Base-by-base conservation (phyloP, 139 green algal genomes). In the Ettlia oleoabundans region DNA sequence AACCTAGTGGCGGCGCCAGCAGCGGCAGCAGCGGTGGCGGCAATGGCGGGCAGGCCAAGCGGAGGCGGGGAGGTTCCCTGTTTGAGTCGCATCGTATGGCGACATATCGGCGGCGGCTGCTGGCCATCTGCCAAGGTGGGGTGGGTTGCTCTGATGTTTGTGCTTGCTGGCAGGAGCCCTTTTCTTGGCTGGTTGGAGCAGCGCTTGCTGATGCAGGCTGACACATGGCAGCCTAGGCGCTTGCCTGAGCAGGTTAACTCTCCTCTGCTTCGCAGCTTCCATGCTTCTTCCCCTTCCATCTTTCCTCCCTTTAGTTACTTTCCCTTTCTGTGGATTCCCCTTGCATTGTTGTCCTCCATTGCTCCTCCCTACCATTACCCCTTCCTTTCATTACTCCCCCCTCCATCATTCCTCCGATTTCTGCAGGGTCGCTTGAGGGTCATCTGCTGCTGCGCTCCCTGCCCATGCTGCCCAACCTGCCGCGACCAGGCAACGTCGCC, bases 41-140 rank as follows among this genome's bases (percentile, higher is more conserved):
- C 37, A 33, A 10, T 32, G 66, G 37, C 35, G 19, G 6, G 28
- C n/a, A n/a, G n/a, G n/a, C n/a, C n/a, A 18, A n/a, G 37, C 35
- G 37, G 7, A 35, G 66, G 28, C 37, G 37, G 35, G 28, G 18
- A 13, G 28, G 28, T 32, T 40, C 63, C n/a, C 68, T 84, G 32
- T 87, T 87, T 58, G 40, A 55, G 2, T 28, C 72, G 4, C 83
- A 87, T 52, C 70, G 83, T 63, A 87, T 87, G 83, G 40, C 73
- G 33, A 81, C 64, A 0, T 79, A 87, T 38, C 74, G 83, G 33
- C 28, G 28, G 28, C 68, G 83, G n/a, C 47, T 87, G 43, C 63
- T 84, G 33, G 35, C 6, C 64, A 87, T 87, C 47, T 84, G 75
- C 63, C 35, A 62, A n/a, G 74, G 78, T 83, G 76, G 10, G 47